These are phyloP conservation scores for Russula lepida DNA, from an alignment of 768 basidiomycete species.

Conservation along the genomic window DNA sequence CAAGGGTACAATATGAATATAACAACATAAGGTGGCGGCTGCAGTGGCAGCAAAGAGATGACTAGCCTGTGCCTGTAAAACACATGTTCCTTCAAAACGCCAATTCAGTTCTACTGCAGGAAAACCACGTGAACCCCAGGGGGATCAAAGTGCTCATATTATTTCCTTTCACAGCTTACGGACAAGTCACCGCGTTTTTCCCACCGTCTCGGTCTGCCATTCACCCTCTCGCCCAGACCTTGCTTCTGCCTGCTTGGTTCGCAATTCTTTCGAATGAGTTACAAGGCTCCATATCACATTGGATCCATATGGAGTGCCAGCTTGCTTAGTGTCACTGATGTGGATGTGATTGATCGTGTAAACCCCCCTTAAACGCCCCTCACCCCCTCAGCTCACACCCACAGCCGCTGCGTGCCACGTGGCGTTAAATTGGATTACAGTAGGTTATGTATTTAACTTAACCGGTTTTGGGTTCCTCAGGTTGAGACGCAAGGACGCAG, in stretches of 20 bases:
- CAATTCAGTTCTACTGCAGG: slow-evolving; percentile 4
- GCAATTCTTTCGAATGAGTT: slow-evolving; percentile 25
- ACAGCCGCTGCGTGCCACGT: not conserved
- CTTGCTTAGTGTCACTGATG: slow-evolving; percentile 12
- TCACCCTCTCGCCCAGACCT: not conserved
- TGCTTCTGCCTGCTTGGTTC: not conserved
- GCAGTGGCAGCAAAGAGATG: too few species aligned
- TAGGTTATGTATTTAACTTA: slow-evolving; percentile 1
- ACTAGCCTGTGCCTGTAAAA: slow-evolving; percentile 20
- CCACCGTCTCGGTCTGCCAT: slow-evolving; percentile 19
- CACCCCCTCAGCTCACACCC: not conserved
- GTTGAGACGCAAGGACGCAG: slow-evolving; percentile 12
- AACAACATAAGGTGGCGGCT: too few species aligned
- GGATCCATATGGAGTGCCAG: not conserved
- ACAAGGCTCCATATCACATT: slow-evolving; percentile 10
- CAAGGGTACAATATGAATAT: slow-evolving; percentile 8
- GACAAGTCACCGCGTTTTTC: slow-evolving; percentile 18
- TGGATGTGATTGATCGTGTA: slow-evolving; percentile 20
- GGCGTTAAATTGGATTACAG: not conserved
- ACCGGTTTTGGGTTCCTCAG: slow-evolving; percentile 24
- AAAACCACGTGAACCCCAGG: slow-evolving; percentile 20
- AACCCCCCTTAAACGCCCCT: not conserved
- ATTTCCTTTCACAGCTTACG: slow-evolving; percentile 19
- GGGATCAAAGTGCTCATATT: slow-evolving; percentile 24
- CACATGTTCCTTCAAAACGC: not conserved